Evolutionary conservation across 495 filamentous ascomycete genomes (phyloP).

Genomic region (Peziza echinospora): DNA sequence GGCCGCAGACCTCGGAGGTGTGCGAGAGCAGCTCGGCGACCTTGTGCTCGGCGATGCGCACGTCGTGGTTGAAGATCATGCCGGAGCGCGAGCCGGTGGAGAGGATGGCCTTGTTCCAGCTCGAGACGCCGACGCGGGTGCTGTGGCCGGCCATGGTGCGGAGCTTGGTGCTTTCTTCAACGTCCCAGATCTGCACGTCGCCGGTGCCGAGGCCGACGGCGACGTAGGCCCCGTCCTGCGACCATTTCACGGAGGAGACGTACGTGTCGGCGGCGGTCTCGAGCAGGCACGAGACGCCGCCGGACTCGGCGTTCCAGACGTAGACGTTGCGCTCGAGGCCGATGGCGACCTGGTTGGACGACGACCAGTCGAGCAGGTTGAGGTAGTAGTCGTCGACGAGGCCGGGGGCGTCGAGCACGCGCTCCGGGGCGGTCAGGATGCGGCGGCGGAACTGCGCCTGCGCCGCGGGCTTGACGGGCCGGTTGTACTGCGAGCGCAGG

Average conservation of each 20-base stretch:
- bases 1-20: constrained; percentile 89
- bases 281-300: constrained; percentile 63
- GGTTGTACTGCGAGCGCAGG: constrained; percentile 91
- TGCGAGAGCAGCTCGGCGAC: constrained; percentile 88
- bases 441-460: constrained; percentile 73
- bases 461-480: constrained; percentile 57
- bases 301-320: constrained; percentile 95
- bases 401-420: constrained; percentile 90
- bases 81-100: constrained; percentile 87
- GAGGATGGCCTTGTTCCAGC: constrained; percentile 93
- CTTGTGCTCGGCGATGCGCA: constrained; percentile 94
- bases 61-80: constrained; percentile 97
- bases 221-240: constrained; percentile 87
- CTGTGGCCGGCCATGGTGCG: constrained; percentile 98
- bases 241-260: constrained; percentile 96
- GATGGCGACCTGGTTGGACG: constrained; percentile 91
- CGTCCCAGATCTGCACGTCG: constrained; percentile 98
- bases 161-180: constrained; percentile 81
- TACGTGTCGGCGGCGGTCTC: constrained; percentile 82
- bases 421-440: constrained; percentile 82
- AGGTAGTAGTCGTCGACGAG: constrained; percentile 98
- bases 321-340: constrained; percentile 92
- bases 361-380: constrained; percentile 95
- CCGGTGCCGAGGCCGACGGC: constrained; percentile 85
- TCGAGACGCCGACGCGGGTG: constrained; percentile 89